phyloP scores from a whole-genome alignment of 2,329 filamentous ascomycete genomes.

The Penicillium sp. region DNA sequence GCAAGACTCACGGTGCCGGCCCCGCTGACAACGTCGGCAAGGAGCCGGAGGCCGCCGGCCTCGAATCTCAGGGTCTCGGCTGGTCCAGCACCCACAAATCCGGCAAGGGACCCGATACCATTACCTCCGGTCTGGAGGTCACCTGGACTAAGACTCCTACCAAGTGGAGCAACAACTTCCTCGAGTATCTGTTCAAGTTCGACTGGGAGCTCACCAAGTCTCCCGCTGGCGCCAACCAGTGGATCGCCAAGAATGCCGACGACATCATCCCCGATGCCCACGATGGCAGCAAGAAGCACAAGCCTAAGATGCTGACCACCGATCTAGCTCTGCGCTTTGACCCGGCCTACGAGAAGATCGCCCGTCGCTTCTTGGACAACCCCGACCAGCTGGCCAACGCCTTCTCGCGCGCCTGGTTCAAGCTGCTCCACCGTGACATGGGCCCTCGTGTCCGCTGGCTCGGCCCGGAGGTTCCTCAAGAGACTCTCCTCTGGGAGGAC shows the following conservation, averaged over 20 bases:
- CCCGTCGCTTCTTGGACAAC: constrained; percentile 69
- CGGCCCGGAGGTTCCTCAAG: constrained; percentile 73
- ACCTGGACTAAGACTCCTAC: constrained; percentile 77
- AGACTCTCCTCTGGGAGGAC: constrained; percentile 76
- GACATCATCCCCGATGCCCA: constrained; percentile 72
- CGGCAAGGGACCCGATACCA: constrained; percentile 73
- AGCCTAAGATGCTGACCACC: constrained; percentile 76
- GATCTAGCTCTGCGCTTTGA: constrained; percentile 75
- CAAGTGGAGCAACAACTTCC: constrained; percentile 75
- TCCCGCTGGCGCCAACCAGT: constrained; percentile 77
- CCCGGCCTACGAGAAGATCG: constrained; percentile 75
- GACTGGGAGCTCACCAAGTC: constrained; percentile 79
- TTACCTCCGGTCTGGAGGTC: constrained; percentile 78
- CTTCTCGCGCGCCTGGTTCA: constrained; percentile 79
- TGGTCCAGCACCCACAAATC: constrained; percentile 68
- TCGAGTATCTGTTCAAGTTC: constrained; percentile 77
- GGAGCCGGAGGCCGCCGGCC: constrained; percentile 67
- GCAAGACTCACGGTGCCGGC: constrained; percentile 79
- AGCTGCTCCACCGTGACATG: constrained; percentile 80
- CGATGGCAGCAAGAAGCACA: constrained; percentile 72
- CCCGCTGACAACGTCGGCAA: constrained; percentile 65
- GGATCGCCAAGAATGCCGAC: constrained; percentile 71
- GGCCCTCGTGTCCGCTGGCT: constrained; percentile 72
- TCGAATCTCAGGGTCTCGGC: constrained; percentile 72
- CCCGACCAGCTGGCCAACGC: constrained; percentile 70